Conservation (phyloP, 176 grass and related monocot species). For the Urochloa ruziziensis region DNA sequence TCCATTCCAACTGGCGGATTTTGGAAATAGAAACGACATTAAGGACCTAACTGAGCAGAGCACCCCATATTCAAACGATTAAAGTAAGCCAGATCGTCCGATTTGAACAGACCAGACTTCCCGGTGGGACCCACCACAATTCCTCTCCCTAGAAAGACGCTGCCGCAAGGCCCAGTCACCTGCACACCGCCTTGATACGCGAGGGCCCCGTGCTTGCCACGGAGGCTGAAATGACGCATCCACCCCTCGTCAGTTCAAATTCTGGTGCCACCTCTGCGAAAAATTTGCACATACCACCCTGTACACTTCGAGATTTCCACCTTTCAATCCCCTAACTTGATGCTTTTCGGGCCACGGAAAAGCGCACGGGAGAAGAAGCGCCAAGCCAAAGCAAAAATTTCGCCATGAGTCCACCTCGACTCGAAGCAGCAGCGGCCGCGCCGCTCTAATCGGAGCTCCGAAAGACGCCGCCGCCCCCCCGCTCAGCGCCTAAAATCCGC, state of each 20-base stretch:
- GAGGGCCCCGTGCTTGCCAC: constrained; percentile 17
- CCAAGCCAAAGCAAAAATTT: constrained; percentile 56
- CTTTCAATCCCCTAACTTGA: background rate
- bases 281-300: background rate
- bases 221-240: constrained; percentile 30
- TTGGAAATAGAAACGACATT: background rate
- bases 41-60: constrained; percentile 13
- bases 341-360: constrained; percentile 18
- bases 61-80: constrained; percentile 34
- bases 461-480: background rate
- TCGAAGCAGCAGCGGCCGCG: constrained; percentile 14
- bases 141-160: background rate
- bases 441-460: constrained; percentile 33
- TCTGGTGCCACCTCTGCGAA: constrained; percentile 11
- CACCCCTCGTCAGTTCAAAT: constrained; percentile 37
- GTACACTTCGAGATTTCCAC: background rate
- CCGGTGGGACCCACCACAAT: background rate
- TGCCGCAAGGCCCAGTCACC: background rate
- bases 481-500: background rate
- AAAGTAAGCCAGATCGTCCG: constrained; percentile 23
- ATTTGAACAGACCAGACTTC: constrained; percentile 23
- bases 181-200: constrained; percentile 3
- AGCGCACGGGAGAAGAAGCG: constrained; percentile 54
- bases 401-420: constrained; percentile 35
- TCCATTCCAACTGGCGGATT: background rate